Conservation (phyloP, 2,329 filamentous ascomycete species). For the Aspergillus hortae region DNA sequence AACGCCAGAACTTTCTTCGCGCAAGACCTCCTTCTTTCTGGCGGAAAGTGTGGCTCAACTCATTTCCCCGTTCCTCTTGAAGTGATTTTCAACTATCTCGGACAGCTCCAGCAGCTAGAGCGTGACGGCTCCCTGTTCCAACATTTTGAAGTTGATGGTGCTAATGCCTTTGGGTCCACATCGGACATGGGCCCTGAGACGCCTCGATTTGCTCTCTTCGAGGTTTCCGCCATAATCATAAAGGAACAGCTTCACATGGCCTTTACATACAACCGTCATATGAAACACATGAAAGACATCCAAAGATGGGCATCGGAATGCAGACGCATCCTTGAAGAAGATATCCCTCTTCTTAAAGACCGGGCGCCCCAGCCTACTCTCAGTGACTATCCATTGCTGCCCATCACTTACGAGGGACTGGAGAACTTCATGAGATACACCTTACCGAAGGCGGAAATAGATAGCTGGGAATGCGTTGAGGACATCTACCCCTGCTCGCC, state of each 20-base stretch:
- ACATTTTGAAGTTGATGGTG: conserved; percentile 35
- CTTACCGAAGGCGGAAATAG: conserved; percentile 35
- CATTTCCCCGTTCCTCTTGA: conserved; percentile 39
- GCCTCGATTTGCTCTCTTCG: conserved; percentile 48
- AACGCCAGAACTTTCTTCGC: conserved; percentile 36
- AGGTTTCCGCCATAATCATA: conserved; percentile 49
- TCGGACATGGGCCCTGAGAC: conserved; percentile 45
- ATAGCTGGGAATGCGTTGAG: conserved; percentile 25
- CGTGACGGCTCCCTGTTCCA: conserved; percentile 41
- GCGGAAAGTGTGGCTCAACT: conserved; percentile 26
- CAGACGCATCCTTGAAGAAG: conserved; percentile 32
- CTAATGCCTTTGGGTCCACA: conserved; percentile 29
- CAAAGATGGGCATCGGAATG: conserved; percentile 43
- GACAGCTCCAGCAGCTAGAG: conserved; percentile 43
- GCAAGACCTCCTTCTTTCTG: conserved; percentile 23
- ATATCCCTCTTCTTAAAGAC: conserved; percentile 23
- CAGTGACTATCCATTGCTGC: conserved; percentile 44
- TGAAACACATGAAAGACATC: conserved; percentile 43
- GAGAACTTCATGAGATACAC: conserved; percentile 31
- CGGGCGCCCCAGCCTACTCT: conserved; percentile 32
- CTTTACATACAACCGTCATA: conserved; percentile 49
- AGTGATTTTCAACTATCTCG: conserved; percentile 40
- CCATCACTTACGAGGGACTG: conserved; percentile 40
- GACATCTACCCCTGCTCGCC: conserved; percentile 37
- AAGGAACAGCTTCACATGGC: conserved; percentile 46